Evolutionary conservation across 345 rosid genomes (phyloP).

Genomic region (Rubroshorea leprosula): DNA sequence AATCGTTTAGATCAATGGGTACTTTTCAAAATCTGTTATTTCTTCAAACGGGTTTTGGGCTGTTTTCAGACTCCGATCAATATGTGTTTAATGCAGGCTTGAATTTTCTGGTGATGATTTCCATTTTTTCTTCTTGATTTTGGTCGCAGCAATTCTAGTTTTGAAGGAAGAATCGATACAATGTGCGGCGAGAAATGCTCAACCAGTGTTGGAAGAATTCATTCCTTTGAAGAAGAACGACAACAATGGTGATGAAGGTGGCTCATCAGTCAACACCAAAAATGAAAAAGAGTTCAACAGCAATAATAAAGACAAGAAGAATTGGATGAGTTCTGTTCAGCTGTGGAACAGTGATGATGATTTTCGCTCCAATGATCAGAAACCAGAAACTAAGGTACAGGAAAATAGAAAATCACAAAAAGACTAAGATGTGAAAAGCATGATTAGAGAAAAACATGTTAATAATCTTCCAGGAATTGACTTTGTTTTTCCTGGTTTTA

Average conservation of each 20-base stretch:
- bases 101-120: not conserved
- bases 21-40: not conserved
- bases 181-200: slow-evolving; percentile 28
- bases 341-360: slow-evolving; percentile 46
- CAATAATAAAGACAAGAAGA: slow-evolving; percentile 43
- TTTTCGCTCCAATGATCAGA: slow-evolving; percentile 19
- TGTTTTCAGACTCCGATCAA: slow-evolving; percentile 7
- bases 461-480: not conserved
- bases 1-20: slow-evolving; percentile 8
- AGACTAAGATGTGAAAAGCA: too few species aligned
- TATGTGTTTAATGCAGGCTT: not conserved
- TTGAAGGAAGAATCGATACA: slow-evolving; percentile 48
- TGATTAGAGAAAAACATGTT: not conserved
- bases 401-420: not conserved
- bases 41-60: not conserved
- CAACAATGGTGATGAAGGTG: slow-evolving; percentile 17
- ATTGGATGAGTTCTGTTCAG: slow-evolving; percentile 67
- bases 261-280: slow-evolving; percentile 9
- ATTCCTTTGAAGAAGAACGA: slow-evolving; percentile 50
- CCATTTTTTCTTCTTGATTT: slow-evolving; percentile 10
- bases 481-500: not conserved
- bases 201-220: slow-evolving; percentile 69
- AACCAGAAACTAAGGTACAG: slow-evolving; percentile 43
- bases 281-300: slow-evolving; percentile 20
- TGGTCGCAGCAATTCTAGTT: slow-evolving; percentile 53